Percentiles rank a stretch among this genome's conserved stretches.
Conservation (phyloP, 768 basidiomycete species). For the Tricholoma terreum region DNA sequence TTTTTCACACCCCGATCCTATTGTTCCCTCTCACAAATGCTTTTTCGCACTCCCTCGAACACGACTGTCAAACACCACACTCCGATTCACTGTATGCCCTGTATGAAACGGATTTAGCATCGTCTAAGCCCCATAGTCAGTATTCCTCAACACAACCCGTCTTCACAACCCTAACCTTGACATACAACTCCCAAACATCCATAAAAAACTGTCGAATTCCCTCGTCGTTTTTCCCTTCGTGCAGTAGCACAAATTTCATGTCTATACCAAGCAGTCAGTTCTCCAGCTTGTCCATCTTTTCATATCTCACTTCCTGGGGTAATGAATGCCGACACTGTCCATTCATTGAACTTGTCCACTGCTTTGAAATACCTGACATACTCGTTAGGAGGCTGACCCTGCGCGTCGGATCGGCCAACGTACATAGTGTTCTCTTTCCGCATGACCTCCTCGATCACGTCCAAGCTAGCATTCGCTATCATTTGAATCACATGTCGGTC, state of each 20-base stretch:
- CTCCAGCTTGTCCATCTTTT: not conserved
- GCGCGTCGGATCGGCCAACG: conserved; percentile 26
- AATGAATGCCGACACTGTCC: conserved; percentile 95
- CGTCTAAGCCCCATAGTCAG: conserved; percentile 46
- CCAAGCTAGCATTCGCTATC: conserved; percentile 96
- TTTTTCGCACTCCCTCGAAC: conserved; percentile 86
- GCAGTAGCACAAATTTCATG: conserved; percentile 91
- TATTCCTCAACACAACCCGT: not conserved
- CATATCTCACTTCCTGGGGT: conserved; percentile 85
- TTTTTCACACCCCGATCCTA: conserved; percentile 21
- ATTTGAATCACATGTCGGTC: conserved; percentile 96
- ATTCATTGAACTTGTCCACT: conserved; percentile 98
- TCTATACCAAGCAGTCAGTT: conserved; percentile 48
- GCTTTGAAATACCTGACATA: conserved; percentile 88
- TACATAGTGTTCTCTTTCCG: conserved; percentile 78
- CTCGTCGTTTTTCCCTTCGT: conserved; percentile 96
- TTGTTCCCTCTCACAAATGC: conserved; percentile 46
- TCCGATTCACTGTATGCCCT: conserved; percentile 80
- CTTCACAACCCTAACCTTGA: conserved; percentile 73
- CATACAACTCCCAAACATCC: conserved; percentile 96
- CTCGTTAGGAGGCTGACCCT: conserved; percentile 13
- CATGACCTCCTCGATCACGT: conserved; percentile 92
- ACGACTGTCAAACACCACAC: conserved; percentile 75
- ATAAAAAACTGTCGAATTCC: conserved; percentile 90
- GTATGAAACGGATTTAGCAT: conserved; percentile 96